Evolutionary conservation across 345 rosid species (phyloP), one percentile per base, ranked within the genome.

Genomic region (Citrus sp.): DNA sequence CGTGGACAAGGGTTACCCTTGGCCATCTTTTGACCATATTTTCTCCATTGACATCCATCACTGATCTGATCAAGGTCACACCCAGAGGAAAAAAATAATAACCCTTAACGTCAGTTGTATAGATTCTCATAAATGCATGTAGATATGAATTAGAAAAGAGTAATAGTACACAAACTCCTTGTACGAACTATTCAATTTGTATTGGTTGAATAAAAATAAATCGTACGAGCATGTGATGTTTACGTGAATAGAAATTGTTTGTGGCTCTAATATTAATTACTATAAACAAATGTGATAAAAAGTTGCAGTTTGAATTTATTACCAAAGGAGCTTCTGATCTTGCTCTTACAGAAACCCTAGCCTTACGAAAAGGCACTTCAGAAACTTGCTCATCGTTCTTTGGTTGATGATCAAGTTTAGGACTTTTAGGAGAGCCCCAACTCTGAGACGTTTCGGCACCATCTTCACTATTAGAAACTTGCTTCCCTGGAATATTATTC

Each of bases 21-120:
- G 3, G 98, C 93, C 84, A 89, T 88, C 84, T 95, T 95, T 77
- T 95, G 98, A 34, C 98, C 98, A 54, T 95, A 95, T 61, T 95
- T 95, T 75, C 98, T 95, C 98, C 98, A 95, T 42, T 92, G 98
- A 59, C 98, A 95, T 61, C 98, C 98, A 61, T 95, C 98, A 38
- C 84, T 88, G 67, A 95, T 90, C 98, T 95, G 86, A 32, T 59
- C 62, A 66, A 62, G 4, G 18, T 4, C 51, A 46, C 54, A 64
- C 54, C 58, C 4, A 59, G 18, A 46, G 18, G 5, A 46, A 46
- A 35, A 51, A 3, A 6, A 27, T 12, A 30, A 51, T 40, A 9
- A 27, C 13, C 9, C 34, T 30, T 70, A 12, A 12, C 14, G 3
- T 27, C 46, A 21, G 3, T 54, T 19, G 32, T 34, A 49, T 5